Evolutionary conservation across 2,329 filamentous ascomycete genomes (phyloP), one percentile per base, ranked within the genome.

Genomic region (Fusarium bulbicola): DNA sequence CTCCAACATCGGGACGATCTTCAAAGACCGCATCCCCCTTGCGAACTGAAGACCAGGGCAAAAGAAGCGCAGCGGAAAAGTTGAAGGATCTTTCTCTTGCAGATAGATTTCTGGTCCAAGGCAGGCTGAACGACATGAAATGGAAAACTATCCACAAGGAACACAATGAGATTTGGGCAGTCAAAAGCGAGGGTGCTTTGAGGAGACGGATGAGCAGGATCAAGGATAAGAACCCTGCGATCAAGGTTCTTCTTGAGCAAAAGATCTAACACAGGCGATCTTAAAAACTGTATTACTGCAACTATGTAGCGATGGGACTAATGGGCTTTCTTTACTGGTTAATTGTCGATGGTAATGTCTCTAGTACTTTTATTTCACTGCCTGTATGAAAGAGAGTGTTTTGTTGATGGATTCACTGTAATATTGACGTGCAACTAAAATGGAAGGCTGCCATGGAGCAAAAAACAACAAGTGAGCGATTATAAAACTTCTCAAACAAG

Each of bases 361-460:
- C 20, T 47, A 30, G 3, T 47, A 21, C 11, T 28, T 21, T 3
- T 7, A 30, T 7, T 21, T 47, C 20, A 4, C 9, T 30, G 26
- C 4, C 8, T 30, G 14, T 21, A 15, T 4, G 8, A 21, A 7
- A 28, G 3, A 4, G 10, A 12, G 26, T 47, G 14, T 20, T 47
- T 16, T 47, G 13, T 21, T 47, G 2, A 8, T 47, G 15, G 4
- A 21, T 30, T 4, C 6, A 11, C 20, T 12, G 20, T 47, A 6
- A 21, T 26, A 47, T 30, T 6, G 15, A 47, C 9, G 13, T 47
- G 9, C 10, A 28, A 21, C 45, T 21, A 15, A 30, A 7, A 16
- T n/a, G 4, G 8, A 30, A 21, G 10, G 26, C 26, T n/a, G 3
- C 5, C 0, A 13, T 30, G 3, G 9, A n/a, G n/a, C 4, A 5